Evolutionary conservation across 192 early-diverging fungal species (phyloP), one percentile per base, ranked within the genome.

Genomic region (Phycomyces nitens): DNA sequence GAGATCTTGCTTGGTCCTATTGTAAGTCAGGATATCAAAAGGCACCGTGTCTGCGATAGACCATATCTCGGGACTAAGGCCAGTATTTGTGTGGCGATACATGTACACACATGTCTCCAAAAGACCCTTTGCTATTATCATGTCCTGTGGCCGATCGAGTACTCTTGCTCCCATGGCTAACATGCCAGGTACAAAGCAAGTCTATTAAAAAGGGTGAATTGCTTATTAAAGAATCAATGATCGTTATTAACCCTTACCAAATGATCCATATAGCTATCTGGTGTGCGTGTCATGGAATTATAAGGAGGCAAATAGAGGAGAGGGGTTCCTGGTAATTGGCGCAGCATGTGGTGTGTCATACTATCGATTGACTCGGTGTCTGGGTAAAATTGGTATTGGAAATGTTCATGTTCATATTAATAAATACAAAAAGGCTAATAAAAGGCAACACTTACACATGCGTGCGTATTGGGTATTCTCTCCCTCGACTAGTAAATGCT

Each of bases 141-240:
- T 22, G 44, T 82, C 77, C 15, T 74, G 47, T 3, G 79, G 77
- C 49, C 70, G 49, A 43, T 85, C 64, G 53, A 80, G 73, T 50
- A 71, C 71, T 42, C 76, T 76, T 24, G 79, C 43, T 5, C 83
- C 81, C 60, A 86, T 74, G 0, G 82, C 81, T 1, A 86, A 42
- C 58, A 80, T 82, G 11, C 84, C 83, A 27, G 73, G 74, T 14
- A 81, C 80, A 60, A 82, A 86, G 53, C 82, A 86, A 1, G 76
- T 56, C 77, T 81, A 65, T 44, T 68, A 58, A 20, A 60, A 49
- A 60, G 49, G 7, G 42, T 18, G 43, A 7, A 47, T 18, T 18
- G 21, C 16, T 42, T 43, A 21, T 58, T 39, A 11, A 22, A 55
- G 14, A 68, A 50, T 4, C 16, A 21, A 54, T 5, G 54, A 57